A percentile compares a stretch with the other conserved stretches of the same genome.
These are phyloP conservation scores for Scheffersomyces illinoinensis DNA, from an alignment of 1,139 yeast genomes.

Conservation along the genomic window DNA sequence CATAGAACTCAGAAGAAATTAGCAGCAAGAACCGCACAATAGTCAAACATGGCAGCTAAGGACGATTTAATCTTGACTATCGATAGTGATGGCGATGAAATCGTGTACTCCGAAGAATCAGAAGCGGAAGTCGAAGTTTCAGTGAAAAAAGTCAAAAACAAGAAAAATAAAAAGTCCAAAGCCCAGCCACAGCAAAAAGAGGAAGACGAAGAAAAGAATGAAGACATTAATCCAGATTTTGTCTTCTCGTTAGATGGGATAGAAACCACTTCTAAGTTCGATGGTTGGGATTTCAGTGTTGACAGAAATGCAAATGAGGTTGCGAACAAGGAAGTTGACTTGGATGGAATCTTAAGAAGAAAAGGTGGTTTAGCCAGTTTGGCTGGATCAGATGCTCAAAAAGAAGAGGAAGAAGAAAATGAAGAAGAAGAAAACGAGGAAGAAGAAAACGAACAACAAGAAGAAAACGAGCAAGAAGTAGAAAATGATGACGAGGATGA, in stretches of 20 bases:
- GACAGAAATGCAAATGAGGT: slow-evolving; percentile 30
- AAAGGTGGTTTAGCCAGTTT: slow-evolving; percentile 71
- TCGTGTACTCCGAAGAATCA: slow-evolving; percentile 23
- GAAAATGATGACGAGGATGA: slow-evolving; percentile 33
- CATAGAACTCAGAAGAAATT: neutral
- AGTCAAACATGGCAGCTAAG: slow-evolving; percentile 14
- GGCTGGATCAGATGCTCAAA: slow-evolving; percentile 41
- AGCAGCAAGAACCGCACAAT: neutral
- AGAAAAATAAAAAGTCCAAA: slow-evolving; percentile 14
- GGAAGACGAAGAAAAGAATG: slow-evolving; percentile 39
- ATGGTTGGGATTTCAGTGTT: slow-evolving; percentile 82
- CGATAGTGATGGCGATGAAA: slow-evolving; percentile 66
- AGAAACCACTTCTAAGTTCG: slow-evolving; percentile 49
- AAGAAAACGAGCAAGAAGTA: slow-evolving; percentile 24
- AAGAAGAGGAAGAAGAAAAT: slow-evolving; percentile 29
- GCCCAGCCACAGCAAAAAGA: slow-evolving; percentile 20
- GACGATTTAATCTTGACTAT: slow-evolving; percentile 35
- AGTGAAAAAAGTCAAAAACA: slow-evolving; percentile 27
- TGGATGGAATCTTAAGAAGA: slow-evolving; percentile 81
- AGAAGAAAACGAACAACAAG: slow-evolving; percentile 26
- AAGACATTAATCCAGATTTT: slow-evolving; percentile 73
- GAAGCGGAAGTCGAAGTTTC: slow-evolving; percentile 14
- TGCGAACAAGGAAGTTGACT: slow-evolving; percentile 67
- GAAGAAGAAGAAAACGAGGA: slow-evolving; percentile 28
- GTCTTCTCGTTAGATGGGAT: slow-evolving; percentile 63